Conservation (phyloP, 2,329 filamentous ascomycete genomes). For the Colletotrichum lini region DNA sequence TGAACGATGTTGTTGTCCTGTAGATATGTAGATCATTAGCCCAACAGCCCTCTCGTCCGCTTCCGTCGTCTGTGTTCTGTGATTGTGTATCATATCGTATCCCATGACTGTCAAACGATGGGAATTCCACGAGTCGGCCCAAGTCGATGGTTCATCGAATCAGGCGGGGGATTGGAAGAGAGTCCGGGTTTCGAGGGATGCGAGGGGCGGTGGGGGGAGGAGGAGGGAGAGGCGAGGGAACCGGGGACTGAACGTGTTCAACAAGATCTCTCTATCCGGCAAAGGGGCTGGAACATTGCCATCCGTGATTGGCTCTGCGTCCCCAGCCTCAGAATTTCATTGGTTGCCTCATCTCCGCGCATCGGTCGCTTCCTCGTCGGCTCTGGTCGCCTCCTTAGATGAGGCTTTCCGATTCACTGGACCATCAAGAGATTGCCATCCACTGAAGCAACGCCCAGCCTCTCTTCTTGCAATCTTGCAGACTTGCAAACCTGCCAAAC, state of each 20-base stretch:
- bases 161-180: constrained; percentile 19
- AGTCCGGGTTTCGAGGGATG: constrained; percentile 18
- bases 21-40: constrained; percentile 24
- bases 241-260: constrained; percentile 16
- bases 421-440: constrained; percentile 29
- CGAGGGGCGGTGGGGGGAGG: constrained; percentile 16
- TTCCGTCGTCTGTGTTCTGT: neutral
- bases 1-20: constrained; percentile 4
- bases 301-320: constrained; percentile 32
- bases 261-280: constrained; percentile 35
- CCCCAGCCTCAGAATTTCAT: neutral
- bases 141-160: constrained; percentile 24
- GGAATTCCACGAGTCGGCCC: constrained; percentile 29
- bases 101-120: neutral
- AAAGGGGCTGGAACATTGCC: constrained; percentile 34
- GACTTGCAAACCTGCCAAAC: constrained; percentile 8
- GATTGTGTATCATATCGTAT: neutral
- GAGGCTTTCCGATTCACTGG: constrained; percentile 36
- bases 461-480: neutral
- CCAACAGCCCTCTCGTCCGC: constrained; percentile 8
- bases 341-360: constrained; percentile 41
- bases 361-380: constrained; percentile 21
- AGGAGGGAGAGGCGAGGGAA: constrained; percentile 17
- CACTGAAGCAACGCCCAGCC: constrained; percentile 23
- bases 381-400: constrained; percentile 41